Evolutionary conservation across 805 yeast species (phyloP).

Genomic region (Tetrapisispora nanseiensis): DNA sequence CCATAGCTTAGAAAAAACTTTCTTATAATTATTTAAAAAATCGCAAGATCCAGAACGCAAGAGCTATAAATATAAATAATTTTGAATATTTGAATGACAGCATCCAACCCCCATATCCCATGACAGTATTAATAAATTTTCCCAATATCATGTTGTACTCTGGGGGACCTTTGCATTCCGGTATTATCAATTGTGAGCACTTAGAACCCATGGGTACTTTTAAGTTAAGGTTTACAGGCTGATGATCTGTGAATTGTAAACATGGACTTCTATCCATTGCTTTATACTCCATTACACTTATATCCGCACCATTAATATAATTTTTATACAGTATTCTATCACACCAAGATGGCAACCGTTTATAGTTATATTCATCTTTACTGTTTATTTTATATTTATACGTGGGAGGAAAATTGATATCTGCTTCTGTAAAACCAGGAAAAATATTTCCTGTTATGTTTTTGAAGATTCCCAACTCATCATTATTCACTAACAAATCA

Average conservation of each 20-base stretch:
- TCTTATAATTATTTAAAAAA: too few species aligned
- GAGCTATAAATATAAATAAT: too few species aligned
- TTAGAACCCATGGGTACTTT: conserved; percentile 31
- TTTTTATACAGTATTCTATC: conserved; percentile 63
- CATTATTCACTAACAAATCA: conserved; percentile 24
- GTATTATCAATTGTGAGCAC: background rate
- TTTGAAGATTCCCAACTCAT: conserved; percentile 28
- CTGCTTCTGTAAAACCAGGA: conserved; percentile 55
- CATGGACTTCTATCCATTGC: conserved; percentile 33
- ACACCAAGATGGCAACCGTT: conserved; percentile 82
- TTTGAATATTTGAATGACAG: conserved; percentile 2
- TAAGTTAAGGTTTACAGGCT: conserved; percentile 56
- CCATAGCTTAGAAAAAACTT: too few species aligned
- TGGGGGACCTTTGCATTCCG: background rate
- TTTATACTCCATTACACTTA: conserved; percentile 36
- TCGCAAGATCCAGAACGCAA: background rate
- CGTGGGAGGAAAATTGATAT: conserved; percentile 66
- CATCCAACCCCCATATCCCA: conserved; percentile 25
- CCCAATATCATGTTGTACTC: conserved; percentile 5
- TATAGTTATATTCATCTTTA: conserved; percentile 38
- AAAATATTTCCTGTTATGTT: conserved; percentile 34
- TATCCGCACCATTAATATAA: conserved; percentile 24
- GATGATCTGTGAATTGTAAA: conserved; percentile 62
- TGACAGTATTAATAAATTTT: conserved; percentile 9
- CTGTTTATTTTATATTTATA: conserved; percentile 51